Evolutionary conservation across 768 basidiomycete genomes (phyloP), one percentile per base, ranked within the genome.

Genomic region (Leccinum rimulosum): DNA sequence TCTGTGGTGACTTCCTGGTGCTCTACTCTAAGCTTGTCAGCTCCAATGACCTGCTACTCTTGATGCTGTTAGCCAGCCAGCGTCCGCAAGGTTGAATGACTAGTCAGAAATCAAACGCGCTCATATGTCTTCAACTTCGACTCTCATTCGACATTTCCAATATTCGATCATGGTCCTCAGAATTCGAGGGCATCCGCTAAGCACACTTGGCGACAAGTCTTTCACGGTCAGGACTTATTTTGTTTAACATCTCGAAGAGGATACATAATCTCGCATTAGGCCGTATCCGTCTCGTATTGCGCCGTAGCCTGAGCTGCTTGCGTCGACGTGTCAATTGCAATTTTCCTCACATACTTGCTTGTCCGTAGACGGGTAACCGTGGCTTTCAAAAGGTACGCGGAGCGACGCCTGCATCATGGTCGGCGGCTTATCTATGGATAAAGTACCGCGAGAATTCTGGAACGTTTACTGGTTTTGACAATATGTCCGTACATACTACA

Each of bases 261-360:
- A 30, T 17, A 27, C 4, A 28, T 38, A 53, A 9, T 36, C 45
- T n/a, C 28, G 51, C 33, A 4, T 30, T 45, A 56, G 55, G 47
- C 22, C 10, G 22, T 56, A 49, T 56, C 55, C 10, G 47, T 56
- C 33, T 56, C 55, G 9, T 49, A 56, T 17, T 56, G 55, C 55
- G 8, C 47, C 25, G 55, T 56, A 3, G 55, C 47, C 2, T 22
- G 22, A 22, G 22, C 22, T 22, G 45, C 55, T 22, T 15, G 19
- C 22, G 55, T 56, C 15, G 55, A 56, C 47, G 55, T 56, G 10
- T 1, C 36, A 7, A 49, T 56, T 14, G 47, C 55, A 49, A 36
- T 47, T 7, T 56, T 56, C 47, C 47, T 56, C 33, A 56, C 55
- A 11, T 49, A 28, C 30, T 28, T 56, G 8, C 51, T 35, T 31